phyloP scores from a whole-genome alignment of 306 rosid genomes.

The Rubus idaeus region DNA sequence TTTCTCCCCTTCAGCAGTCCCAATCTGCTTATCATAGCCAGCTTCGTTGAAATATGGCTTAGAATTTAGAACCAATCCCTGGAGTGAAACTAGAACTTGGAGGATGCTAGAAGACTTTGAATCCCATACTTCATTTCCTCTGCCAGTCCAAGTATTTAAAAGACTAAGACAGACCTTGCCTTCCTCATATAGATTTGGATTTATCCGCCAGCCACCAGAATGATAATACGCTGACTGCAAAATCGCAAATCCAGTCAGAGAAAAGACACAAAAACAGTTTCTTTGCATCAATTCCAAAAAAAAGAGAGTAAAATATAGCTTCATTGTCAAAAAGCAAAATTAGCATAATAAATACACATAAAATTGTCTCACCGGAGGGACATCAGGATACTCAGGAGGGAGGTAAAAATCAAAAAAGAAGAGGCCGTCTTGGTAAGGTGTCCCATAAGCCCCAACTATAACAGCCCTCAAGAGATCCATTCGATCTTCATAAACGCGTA shows the following conservation, averaged over 20 bases:
- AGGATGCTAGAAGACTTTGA: slow-evolving; percentile 95
- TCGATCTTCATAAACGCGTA: slow-evolving; percentile 93
- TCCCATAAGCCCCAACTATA: slow-evolving; percentile 97
- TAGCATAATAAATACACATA: slow-evolving; percentile 5
- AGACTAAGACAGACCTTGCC: slow-evolving; percentile 99
- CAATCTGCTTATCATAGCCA: slow-evolving; percentile 95
- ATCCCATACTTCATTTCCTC: slow-evolving; percentile 99
- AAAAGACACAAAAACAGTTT: slow-evolving; percentile 9
- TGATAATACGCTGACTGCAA: slow-evolving; percentile 97
- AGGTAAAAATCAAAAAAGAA: slow-evolving; percentile 99
- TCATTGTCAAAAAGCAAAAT: background rate
- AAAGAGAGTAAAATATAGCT: background rate
- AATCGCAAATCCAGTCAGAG: slow-evolving; percentile 34
- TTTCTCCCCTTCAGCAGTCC: slow-evolving; percentile 99
- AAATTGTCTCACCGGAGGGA: slow-evolving; percentile 79
- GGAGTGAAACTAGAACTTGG: slow-evolving; percentile 96
- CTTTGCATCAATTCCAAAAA: background rate
- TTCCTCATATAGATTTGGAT: slow-evolving; percentile 96
- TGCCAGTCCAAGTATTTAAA: slow-evolving; percentile 97
- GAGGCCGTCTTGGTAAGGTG: slow-evolving; percentile 99
- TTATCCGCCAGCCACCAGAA: slow-evolving; percentile 99
- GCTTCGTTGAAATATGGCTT: slow-evolving; percentile 99
- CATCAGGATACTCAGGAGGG: slow-evolving; percentile 93
- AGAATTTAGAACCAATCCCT: slow-evolving; percentile 90
- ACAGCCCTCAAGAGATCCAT: slow-evolving; percentile 97